Evolutionary conservation across 768 basidiomycete genomes (phyloP), one percentile per base, ranked within the genome.

Genomic region (Trametes gibbosa): DNA sequence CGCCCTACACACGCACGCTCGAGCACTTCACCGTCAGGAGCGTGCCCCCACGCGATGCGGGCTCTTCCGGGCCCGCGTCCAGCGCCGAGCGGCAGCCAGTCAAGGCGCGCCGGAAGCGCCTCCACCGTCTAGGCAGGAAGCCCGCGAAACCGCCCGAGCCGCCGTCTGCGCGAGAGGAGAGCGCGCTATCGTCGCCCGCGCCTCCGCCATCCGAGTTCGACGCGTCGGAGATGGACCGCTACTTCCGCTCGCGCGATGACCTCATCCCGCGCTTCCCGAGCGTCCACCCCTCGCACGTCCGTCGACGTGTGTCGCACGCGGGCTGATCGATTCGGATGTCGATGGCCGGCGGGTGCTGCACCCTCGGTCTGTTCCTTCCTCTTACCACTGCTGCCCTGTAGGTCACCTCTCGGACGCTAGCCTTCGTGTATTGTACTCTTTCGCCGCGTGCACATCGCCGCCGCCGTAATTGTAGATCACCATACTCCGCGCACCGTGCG

Each of bases 21-120:
- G 87, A 90, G 59, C 94, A 97, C 72, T 95, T 96, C 71, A 92
- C 95, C 1, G 93, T 97, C 13, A 83, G 95, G 32, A 92, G 91
- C 58, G 90, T 88, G 23, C 94, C 93, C 0, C 90, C 87, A 19
- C 77, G 84, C 43, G 69, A 73, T 41, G 66, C 72, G 24, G 47
- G 51, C 45, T 69, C 73, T 17, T 70, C 66, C 24, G 74, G 79
- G 34, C 59, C 73, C 8, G 69, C 73, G 12, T 65, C 65, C 7
- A 63, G 71, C 0, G 72, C 70, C 17, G 82, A 84, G 55, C 76
- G 77, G 25, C 84, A 77, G 49, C 83, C 84, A 2, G 76, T 85
- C 13, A 91, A 89, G 68, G 94, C 92, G 12, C 82, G 77, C 64
- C 75, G 94, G 58, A 94, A 91, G 69, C 81, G 94, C 43, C 84